Evolutionary conservation across 2,329 filamentous ascomycete genomes (phyloP).

Genomic region (Aulographum hederae): DNA sequence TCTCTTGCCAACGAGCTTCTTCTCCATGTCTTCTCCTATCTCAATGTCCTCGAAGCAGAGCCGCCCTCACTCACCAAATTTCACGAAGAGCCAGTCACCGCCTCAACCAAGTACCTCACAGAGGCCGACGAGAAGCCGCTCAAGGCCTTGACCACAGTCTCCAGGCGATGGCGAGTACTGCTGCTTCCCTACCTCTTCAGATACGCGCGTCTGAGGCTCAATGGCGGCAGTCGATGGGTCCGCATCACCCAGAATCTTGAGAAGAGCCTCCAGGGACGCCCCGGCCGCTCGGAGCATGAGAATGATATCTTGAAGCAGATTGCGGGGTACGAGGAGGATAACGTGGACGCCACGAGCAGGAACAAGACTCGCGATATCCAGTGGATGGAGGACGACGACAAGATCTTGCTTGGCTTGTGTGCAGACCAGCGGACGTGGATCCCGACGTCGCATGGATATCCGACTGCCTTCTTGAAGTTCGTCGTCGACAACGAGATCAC

Average conservation of each 20-base stretch:
- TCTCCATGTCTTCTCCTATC: constrained; percentile 14
- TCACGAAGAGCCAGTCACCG: constrained; percentile 15
- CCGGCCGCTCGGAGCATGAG: neutral
- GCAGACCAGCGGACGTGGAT: constrained; percentile 2
- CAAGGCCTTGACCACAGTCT: constrained; percentile 15
- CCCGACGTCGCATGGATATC: neutral
- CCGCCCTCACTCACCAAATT: constrained; percentile 16
- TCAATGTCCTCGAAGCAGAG: constrained; percentile 13
- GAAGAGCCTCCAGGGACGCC: neutral
- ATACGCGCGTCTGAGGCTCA: constrained; percentile 12
- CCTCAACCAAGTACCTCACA: constrained; percentile 11
- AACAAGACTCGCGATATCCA: neutral
- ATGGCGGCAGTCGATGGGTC: constrained; percentile 12
- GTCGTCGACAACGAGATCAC: neutral
- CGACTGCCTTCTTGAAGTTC: constrained; percentile 1
- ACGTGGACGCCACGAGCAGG: neutral
- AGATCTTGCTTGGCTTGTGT: too few relatives aligned
- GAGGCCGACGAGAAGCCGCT: constrained; percentile 7
- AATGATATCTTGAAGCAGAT: neutral
- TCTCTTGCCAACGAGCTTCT: constrained; percentile 17
- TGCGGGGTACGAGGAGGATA: neutral
- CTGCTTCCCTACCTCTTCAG: constrained; percentile 15
- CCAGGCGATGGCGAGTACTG: constrained; percentile 14
- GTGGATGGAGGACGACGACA: neutral
- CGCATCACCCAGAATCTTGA: neutral